Evolutionary conservation across 1,284 basidiomycete species (phyloP).

Genomic region (Mycosarcoma mackinlayi): DNA sequence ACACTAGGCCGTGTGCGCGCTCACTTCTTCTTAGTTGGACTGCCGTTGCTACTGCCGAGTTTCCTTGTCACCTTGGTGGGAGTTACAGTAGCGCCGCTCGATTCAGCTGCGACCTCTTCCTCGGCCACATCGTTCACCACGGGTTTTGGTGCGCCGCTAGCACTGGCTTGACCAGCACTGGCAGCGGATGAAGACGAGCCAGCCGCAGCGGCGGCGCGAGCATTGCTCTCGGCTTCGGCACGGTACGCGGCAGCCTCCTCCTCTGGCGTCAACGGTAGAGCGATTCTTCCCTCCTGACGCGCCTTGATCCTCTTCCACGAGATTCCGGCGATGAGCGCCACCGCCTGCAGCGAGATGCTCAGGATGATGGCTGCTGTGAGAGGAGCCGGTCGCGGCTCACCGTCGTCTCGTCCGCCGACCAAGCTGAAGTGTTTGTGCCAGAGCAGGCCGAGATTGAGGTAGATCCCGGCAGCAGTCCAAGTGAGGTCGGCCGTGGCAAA

Average conservation of each 20-base stretch:
- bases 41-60: conserved; percentile 16
- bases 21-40: conserved; percentile 39
- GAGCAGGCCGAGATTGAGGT: conserved; percentile 55
- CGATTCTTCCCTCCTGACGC: conserved; percentile 51
- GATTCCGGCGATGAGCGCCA: conserved; percentile 49
- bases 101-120: conserved; percentile 39
- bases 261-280: conserved; percentile 45
- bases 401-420: conserved; percentile 36
- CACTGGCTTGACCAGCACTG: background rate
- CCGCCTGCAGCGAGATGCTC: conserved; percentile 47
- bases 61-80: conserved; percentile 46
- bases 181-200: background rate
- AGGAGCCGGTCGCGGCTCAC: conserved; percentile 48
- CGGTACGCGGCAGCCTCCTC: conserved; percentile 46
- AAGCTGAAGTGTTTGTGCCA: conserved; percentile 51
- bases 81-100: conserved; percentile 27
- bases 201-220: conserved; percentile 16
- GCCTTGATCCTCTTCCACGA: conserved; percentile 54
- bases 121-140: conserved; percentile 28
- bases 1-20: background rate
- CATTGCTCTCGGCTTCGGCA: conserved; percentile 37
- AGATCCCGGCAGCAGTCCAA: conserved; percentile 55
- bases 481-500: conserved; percentile 58
- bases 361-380: conserved; percentile 55
- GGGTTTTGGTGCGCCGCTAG: conserved; percentile 6